Conservation (phyloP, 139 green algal species). For the Pleodorina starrii region DNA sequence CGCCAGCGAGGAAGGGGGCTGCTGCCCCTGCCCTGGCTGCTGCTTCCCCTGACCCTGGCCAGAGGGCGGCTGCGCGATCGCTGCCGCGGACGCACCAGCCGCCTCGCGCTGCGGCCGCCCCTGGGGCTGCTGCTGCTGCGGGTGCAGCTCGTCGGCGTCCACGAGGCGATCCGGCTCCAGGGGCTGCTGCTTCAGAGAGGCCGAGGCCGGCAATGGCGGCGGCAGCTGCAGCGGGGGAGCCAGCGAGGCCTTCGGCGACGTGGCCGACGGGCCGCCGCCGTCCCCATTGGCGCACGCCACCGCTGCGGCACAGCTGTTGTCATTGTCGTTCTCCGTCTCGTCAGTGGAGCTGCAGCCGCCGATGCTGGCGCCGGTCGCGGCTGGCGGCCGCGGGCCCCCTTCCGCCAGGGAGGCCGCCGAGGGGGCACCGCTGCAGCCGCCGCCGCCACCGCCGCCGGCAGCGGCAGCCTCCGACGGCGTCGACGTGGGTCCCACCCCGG, state of each 20-base stretch:
- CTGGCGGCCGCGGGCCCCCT: not conserved
- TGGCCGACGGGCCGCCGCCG: not conserved
- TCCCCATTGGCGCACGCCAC: not conserved
- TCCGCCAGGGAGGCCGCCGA: not conserved
- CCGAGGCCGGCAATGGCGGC: not conserved
- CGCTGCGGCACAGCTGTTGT: not conserved
- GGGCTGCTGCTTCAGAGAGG: not conserved
- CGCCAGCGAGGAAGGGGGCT: not conserved
- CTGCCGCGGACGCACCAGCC: not conserved
- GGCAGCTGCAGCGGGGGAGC: not conserved
- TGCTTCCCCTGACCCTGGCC: not conserved
- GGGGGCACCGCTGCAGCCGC: not conserved
- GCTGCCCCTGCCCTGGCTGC: not conserved
- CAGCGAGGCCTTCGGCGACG: constrained; percentile 1
- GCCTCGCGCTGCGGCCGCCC: not conserved
- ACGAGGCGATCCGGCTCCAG: not conserved
- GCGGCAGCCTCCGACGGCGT: not conserved
- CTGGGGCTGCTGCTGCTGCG: not conserved
- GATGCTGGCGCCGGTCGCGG: not conserved
- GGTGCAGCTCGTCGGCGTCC: too few relatives aligned
- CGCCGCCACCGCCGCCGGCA: too few relatives aligned
- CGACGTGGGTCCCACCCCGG: not conserved
- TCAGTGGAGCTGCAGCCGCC: constrained; percentile 42
- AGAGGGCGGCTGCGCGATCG: not conserved
- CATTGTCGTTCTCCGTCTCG: constrained; percentile 27